Evolutionary conservation across 1,284 basidiomycete species (phyloP).

Genomic region (Somion occarium): DNA sequence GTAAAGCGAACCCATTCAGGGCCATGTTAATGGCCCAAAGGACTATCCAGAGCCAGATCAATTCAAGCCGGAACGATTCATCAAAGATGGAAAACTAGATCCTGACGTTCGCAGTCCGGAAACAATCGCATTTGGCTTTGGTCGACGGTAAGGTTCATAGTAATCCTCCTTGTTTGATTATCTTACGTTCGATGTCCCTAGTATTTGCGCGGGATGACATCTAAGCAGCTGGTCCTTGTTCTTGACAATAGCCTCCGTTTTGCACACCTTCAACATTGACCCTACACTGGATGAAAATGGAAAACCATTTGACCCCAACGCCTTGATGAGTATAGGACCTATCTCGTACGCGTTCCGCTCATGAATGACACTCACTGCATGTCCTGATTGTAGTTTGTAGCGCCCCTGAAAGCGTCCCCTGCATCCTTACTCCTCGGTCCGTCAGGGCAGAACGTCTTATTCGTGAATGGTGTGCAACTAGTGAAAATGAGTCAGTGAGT

Average conservation of each 20-base stretch:
- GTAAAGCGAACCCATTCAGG: background rate
- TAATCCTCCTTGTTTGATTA: background rate
- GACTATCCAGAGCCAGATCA: conserved; percentile 5
- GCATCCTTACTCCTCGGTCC: conserved; percentile 1
- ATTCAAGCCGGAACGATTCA: conserved; percentile 8
- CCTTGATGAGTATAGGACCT: background rate
- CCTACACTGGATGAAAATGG: background rate
- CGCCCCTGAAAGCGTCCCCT: conserved; percentile 2
- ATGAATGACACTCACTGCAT: background rate
- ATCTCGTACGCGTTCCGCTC: background rate
- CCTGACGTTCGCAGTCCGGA: background rate
- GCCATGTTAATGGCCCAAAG: conserved; percentile 7
- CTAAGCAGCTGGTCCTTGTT: background rate
- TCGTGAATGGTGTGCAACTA: no score
- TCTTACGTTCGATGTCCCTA: background rate
- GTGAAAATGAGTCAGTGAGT: no score
- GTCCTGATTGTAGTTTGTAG: background rate
- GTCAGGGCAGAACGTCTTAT: background rate
- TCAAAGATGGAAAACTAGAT: conserved; percentile 6
- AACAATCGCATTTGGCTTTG: conserved; percentile 9
- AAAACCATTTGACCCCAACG: background rate
- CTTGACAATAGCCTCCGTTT: conserved; percentile 1
- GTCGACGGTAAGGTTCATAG: conserved; percentile 4
- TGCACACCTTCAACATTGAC: conserved; percentile 5
- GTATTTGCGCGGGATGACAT: conserved; percentile 3